These are phyloP conservation scores for Paecilomyces dactylethromorphus DNA, from an alignment of 2,329 filamentous ascomycete species.

Conservation along the genomic window DNA sequence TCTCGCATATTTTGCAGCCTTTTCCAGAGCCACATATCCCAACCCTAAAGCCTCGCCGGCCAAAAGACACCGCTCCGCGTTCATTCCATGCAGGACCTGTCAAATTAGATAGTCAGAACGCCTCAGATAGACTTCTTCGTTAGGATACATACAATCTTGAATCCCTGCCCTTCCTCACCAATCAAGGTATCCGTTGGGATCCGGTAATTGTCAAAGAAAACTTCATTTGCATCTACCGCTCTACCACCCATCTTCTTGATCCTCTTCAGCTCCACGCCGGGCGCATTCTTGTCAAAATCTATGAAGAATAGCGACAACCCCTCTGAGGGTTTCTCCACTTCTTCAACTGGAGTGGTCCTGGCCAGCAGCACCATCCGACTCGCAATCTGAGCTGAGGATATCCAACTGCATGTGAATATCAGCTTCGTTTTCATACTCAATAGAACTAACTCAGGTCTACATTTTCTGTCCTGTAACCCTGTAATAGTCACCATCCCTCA, in stretches of 20 bases:
- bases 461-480: conserved; percentile 73
- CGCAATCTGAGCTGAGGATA: conserved; percentile 76
- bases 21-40: conserved; percentile 63
- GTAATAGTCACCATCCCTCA: conserved; percentile 56
- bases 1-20: conserved; percentile 57
- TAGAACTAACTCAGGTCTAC: conserved; percentile 4
- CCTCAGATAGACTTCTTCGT: background rate
- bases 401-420: conserved; percentile 51
- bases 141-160: conserved; percentile 53
- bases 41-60: conserved; percentile 75
- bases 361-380: conserved; percentile 77
- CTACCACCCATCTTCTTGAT: conserved; percentile 84
- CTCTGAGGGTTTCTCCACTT: conserved; percentile 64
- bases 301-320: conserved; percentile 77
- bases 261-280: conserved; percentile 59
- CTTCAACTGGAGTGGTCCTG: conserved; percentile 63
- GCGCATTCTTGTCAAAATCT: conserved; percentile 56
- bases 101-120: background rate
- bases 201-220: conserved; percentile 76
- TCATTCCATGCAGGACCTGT: conserved; percentile 66
- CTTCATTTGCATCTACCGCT: conserved; percentile 77
- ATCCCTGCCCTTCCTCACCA: conserved; percentile 67
- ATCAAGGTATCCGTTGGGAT: conserved; percentile 61
- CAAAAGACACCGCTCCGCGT: conserved; percentile 67
- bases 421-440: conserved; percentile 1